Evolutionary conservation across 768 basidiomycete species (phyloP), one percentile per base, ranked within the genome.

Genomic region (Leucosporidium scottii): DNA sequence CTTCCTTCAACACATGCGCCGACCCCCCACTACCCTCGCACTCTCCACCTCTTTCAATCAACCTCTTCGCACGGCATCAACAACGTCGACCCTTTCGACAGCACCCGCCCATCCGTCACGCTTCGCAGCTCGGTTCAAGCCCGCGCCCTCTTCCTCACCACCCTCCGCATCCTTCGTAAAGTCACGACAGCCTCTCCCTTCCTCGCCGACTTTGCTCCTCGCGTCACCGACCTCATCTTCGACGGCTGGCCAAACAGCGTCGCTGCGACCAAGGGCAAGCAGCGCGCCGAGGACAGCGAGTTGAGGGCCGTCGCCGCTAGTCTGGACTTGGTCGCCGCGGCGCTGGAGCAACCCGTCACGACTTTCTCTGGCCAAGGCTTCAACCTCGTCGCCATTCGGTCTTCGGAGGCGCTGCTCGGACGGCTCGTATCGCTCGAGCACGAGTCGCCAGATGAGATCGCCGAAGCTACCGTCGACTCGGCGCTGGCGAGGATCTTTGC

Each of bases 121-220:
- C 9, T 72, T 49, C 20, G 30, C 5, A 50, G 67, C 1, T 53
- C 62, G 0, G 53, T 64, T 0, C 65, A 73, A 28, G 59, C 71
- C 21, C 34, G 54, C 17, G 27, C 63, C 8, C 61, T 65, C 28
- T 57, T 55, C n/a, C 50, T 65, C 53, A 34, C 56, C 49, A 25
- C 53, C 12, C 57, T 67, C 21, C 56, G 63, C 4, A 44, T 65
- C 53, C 68, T 73, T 20, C 23, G 60, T 28, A 30, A 53, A 7
- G 39, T 44, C 23, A 69, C 67, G 1, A 5, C 55, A 20, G 1
- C 49, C 2, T 64, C 55, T 21, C 27, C 36, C 10, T 55, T 63
- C 28, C 71, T 73, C 56, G 39, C 60, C 13, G 66, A 65, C n/a
- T 65, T 62, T 23, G 51, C 60, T 17, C 62, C 63, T 0, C 1